Conservation (phyloP, 179 eudicot genomes). For the Gypsophila paniculata region DNA sequence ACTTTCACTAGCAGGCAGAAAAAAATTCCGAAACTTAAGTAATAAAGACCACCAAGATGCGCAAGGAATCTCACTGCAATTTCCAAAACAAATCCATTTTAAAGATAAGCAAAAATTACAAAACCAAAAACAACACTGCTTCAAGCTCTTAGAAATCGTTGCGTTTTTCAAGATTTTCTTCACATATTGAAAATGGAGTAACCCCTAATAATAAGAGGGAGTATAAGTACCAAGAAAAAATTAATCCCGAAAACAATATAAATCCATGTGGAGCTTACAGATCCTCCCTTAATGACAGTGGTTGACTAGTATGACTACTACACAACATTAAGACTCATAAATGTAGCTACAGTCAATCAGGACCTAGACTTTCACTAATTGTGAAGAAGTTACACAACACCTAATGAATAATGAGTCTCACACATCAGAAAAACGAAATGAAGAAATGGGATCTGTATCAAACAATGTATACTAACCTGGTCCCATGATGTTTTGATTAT, state of each 20-base stretch:
- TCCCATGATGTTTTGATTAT: slow-evolving; percentile 61
- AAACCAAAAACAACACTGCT: neutral
- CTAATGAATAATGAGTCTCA: neutral
- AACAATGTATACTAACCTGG: slow-evolving; percentile 54
- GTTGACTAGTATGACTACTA: no score
- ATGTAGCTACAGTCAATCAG: neutral
- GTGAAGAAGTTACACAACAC: neutral
- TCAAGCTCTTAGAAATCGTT: no score
- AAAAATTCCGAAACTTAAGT: slow-evolving; percentile 75
- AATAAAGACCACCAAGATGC: slow-evolving; percentile 83
- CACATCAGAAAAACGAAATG: neutral
- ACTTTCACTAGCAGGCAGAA: slow-evolving; percentile 83
- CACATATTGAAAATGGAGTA: no score
- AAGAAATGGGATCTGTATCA: no score
- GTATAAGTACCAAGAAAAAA: neutral
- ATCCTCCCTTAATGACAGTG: neutral
- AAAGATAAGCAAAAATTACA: neutral
- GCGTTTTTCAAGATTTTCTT: no score
- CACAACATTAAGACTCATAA: no score
- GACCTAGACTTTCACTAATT: neutral
- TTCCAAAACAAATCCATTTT: slow-evolving; percentile 34
- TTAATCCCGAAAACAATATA: neutral
- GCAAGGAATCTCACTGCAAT: slow-evolving; percentile 94
- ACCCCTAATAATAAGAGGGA: no score
- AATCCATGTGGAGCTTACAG: neutral